phyloP scores from a whole-genome alignment of 2,329 filamentous ascomycete genomes.

The Scedosporium minutisporum region DNA sequence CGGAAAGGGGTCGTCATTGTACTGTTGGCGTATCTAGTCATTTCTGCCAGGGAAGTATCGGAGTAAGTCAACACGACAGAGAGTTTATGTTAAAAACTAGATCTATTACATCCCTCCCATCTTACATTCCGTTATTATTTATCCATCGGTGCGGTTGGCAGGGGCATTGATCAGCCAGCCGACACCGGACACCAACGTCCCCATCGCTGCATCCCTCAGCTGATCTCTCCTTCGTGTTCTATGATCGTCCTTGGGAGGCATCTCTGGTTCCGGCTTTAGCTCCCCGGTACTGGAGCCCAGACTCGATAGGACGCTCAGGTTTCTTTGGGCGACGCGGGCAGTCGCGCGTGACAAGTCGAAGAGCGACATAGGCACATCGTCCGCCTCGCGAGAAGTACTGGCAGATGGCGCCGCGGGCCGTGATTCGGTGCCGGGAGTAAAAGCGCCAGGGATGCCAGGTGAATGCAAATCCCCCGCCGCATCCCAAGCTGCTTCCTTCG shows the following conservation, averaged over 20 bases:
- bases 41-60: too few relatives aligned
- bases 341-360: conserved; percentile 56
- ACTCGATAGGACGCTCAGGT: conserved; percentile 45
- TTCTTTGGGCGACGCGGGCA: conserved; percentile 47
- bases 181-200: conserved; percentile 56
- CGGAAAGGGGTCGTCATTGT: too few relatives aligned
- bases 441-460: conserved; percentile 46
- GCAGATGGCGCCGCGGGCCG: conserved; percentile 16
- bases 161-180: conserved; percentile 48
- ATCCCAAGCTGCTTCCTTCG: conserved; percentile 62
- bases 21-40: too few relatives aligned
- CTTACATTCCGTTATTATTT: background rate
- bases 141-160: background rate
- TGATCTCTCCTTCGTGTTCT: conserved; percentile 58
- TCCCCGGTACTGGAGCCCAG: conserved; percentile 26
- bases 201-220: conserved; percentile 54
- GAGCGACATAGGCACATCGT: conserved; percentile 54
- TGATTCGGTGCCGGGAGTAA: conserved; percentile 16
- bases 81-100: background rate
- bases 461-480: conserved; percentile 49
- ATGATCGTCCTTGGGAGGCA: conserved; percentile 14
- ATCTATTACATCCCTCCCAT: too few relatives aligned
- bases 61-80: background rate
- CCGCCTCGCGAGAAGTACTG: conserved; percentile 16
- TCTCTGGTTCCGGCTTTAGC: conserved; percentile 16